Base-by-base conservation (phyloP, 768 basidiomycete species). In the Lyophyllum atratum region DNA sequence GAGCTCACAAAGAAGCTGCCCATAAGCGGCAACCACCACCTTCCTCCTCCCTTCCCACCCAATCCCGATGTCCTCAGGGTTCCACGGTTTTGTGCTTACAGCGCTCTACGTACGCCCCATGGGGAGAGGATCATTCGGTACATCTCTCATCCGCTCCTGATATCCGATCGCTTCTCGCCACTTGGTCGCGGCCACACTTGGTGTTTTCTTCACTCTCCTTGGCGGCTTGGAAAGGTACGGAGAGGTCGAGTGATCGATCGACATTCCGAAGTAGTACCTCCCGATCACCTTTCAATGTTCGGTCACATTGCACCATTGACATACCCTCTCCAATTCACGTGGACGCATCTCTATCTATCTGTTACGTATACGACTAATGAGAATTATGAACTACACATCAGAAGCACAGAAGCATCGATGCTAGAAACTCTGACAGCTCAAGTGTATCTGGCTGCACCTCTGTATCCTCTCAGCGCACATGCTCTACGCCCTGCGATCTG, bases 321-420 rank as follows among this genome's bases (percentile, higher is more conserved):
- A 52, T 31, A 1, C 33, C 22, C 52, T 33, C 14, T 46, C 12
- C 10, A 26, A 24, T 54, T n/a, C 53, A 47, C 53, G 24, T 54
- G 53, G 8, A 12, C 28, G n/a, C 22, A 19, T 39, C 21, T 15
- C 44, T 21, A 17, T 39, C 33, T 46, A 25, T 34, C 31, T 17
- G 28, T 14, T 21, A 22, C 29, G 25, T 22, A 25, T 48, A 54
- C 34, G 21, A 46, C 34, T 54, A 14, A 46, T 37, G 26, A 25
- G 44, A 45, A 7, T 24, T 34, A 21, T 8, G 51, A 31, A 54
- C 19, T 54, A 22, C 26, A 19, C 44, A 54, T 54, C 53, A 54
- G 45, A 54, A 52, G 8, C 21, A 28, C 15, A 37, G 53, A 53
- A 53, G 52, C 52, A 44, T 24, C 46, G 12, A 29, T 34, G 39